Evolutionary conservation across 139 green algal genomes (phyloP), one percentile per base, ranked within the genome.

Genomic region (Astrephomene gubernaculifera): DNA sequence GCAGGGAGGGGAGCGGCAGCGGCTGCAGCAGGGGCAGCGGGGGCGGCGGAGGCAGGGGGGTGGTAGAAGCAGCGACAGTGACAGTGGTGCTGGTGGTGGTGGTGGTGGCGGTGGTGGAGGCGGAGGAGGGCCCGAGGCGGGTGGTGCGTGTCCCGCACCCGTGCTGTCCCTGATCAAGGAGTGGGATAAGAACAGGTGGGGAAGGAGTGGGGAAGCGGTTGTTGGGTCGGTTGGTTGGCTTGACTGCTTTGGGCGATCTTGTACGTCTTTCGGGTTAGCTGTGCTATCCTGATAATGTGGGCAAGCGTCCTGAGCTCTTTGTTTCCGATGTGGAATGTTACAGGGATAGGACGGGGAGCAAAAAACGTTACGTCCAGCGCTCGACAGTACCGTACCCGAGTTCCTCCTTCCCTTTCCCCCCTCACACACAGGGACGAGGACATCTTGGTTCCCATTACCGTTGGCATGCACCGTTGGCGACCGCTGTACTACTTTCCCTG

Each of bases 381-480:
- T n/a, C n/a, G n/a, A n/a, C n/a, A n/a, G n/a, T n/a, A n/a, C n/a
- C n/a, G n/a, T n/a, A n/a, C n/a, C n/a, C n/a, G n/a, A n/a, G n/a
- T n/a, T n/a, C n/a, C n/a, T n/a, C n/a, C n/a, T 57, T 12, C 49
- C 49, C 17, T 17, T 17, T 57, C 49, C 49, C 49, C 17, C 57
- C 19, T 65, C 19, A 9, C 57, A 22, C n/a, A 65, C 65, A 78
- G 79, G 45, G 79, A 86, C 36, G 79, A 86, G 68, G 79, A 86
- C 79, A 78, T 86, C 24, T 49, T 86, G 52, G 79, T 86, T 9
- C 79, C 79, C 25, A n/a, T 79, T 49, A 86, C 65, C 10, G 33
- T 78, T 45, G 79, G 67, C 64, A 67, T 68, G 52, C 24, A 71
- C 52, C 29, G 36, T 10, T 68, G 52, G 52, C 29, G 9, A 8